Percentiles rank a stretch among this genome's conserved stretches.
Conservation (phyloP, 2,329 filamentous ascomycete genomes). For the Fusarium buxicola region DNA sequence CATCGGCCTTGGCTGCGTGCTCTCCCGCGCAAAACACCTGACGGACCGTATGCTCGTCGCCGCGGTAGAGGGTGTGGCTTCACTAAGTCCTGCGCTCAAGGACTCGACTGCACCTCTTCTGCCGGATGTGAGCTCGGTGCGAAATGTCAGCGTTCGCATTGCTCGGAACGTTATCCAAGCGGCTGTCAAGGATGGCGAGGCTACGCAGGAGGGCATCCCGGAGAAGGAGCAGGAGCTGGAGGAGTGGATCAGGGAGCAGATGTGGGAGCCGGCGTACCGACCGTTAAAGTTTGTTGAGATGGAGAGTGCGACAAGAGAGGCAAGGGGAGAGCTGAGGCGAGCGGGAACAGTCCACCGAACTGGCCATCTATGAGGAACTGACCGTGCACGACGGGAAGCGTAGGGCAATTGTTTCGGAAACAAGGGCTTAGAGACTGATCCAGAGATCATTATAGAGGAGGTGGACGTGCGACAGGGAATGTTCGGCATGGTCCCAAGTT, state of each 20-base stretch:
- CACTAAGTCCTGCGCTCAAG: conserved; percentile 74
- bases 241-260: conserved; percentile 80
- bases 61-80: conserved; percentile 78
- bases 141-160: conserved; percentile 81
- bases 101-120: conserved; percentile 75
- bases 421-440: neutral
- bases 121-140: conserved; percentile 79
- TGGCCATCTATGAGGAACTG: conserved; percentile 10
- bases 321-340: conserved; percentile 55
- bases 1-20: conserved; percentile 82
- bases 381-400: neutral
- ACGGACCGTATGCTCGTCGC: conserved; percentile 85
- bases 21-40: conserved; percentile 74
- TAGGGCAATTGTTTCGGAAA: neutral
- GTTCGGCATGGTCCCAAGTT: conserved; percentile 4
- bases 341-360: conserved; percentile 46
- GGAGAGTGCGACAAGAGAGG: conserved; percentile 64
- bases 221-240: conserved; percentile 65
- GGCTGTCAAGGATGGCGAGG: conserved; percentile 76
- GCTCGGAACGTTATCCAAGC: conserved; percentile 79
- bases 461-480: neutral
- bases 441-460: neutral
- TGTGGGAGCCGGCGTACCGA: conserved; percentile 81
- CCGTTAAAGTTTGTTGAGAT: conserved; percentile 68
- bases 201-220: conserved; percentile 74